A percentile compares a stretch with the other conserved stretches of the same genome.
These are phyloP conservation scores for Elsinoe fawcettii DNA, from an alignment of 2,329 filamentous ascomycete genomes.

Conservation along the genomic window DNA sequence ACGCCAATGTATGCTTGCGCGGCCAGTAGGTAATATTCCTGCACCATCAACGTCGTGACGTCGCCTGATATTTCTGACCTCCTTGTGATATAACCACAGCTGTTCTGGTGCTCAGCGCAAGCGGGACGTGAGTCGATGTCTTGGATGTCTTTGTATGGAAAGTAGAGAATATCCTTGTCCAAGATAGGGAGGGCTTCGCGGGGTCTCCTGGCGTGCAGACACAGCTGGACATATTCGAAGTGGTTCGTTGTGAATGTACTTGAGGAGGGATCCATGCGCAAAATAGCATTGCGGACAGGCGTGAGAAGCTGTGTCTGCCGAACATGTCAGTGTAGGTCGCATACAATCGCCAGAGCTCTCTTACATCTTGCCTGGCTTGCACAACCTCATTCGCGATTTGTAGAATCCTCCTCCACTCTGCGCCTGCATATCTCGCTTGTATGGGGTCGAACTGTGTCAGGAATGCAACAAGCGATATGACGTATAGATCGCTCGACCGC, in stretches of 20 bases:
- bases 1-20: slow-evolving; percentile 41
- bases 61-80: slow-evolving; percentile 50
- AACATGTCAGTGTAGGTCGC: neutral
- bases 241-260: slow-evolving; percentile 60
- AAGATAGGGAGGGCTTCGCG: slow-evolving; percentile 53
- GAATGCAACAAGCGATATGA: slow-evolving; percentile 35
- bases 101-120: slow-evolving; percentile 36
- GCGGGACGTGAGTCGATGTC: slow-evolving; percentile 34
- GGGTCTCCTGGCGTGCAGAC: slow-evolving; percentile 47
- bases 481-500: slow-evolving; percentile 35
- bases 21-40: slow-evolving; percentile 47
- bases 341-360: neutral
- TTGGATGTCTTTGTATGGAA: slow-evolving; percentile 39
- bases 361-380: neutral
- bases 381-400: slow-evolving; percentile 11
- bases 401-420: slow-evolving; percentile 40
- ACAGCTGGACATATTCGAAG: slow-evolving; percentile 49
- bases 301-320: slow-evolving; percentile 23
- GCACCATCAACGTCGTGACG: slow-evolving; percentile 46
- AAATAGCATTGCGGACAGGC: slow-evolving; percentile 46
- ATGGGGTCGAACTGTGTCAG: slow-evolving; percentile 44
- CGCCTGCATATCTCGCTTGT: slow-evolving; percentile 48
- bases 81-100: slow-evolving; percentile 52
- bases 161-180: slow-evolving; percentile 58
- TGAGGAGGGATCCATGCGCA: slow-evolving; percentile 58